Percentiles rank a stretch among this genome's conserved stretches.
These are phyloP conservation scores for Dactylellina leptospora DNA, from an alignment of 2,329 filamentous ascomycete genomes.

Conservation along the genomic window DNA sequence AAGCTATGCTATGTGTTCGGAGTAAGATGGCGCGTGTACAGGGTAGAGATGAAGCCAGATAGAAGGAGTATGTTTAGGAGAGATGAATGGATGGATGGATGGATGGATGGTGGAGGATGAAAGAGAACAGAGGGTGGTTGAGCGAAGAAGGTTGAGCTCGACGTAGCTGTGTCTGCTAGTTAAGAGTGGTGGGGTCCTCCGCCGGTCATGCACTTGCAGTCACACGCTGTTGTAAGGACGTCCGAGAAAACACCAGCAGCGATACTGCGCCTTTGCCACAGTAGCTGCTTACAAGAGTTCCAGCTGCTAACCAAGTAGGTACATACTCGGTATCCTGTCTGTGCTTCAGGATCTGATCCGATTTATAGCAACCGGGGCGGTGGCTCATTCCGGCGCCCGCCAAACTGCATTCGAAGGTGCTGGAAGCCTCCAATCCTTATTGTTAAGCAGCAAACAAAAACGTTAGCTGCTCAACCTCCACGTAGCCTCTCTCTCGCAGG, in stretches of 20 bases:
- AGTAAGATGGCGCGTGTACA: neutral
- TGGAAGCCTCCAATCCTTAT: conserved; percentile 29
- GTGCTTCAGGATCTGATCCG: neutral
- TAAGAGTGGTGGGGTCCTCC: conserved; percentile 15
- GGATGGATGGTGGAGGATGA: conserved; percentile 6
- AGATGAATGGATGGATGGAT: conserved; percentile 26
- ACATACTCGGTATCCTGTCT: neutral
- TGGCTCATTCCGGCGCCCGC: neutral
- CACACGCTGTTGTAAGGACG: neutral
- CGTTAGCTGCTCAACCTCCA: conserved; percentile 22
- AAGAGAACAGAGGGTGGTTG: conserved; percentile 5
- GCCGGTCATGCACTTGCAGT: conserved; percentile 19
- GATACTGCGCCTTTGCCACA: conserved; percentile 43
- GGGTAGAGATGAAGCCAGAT: conserved; percentile 20
- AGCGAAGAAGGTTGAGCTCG: conserved; percentile 35
- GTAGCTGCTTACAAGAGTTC: neutral
- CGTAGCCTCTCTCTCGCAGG: conserved; percentile 37
- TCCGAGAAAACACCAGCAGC: neutral
- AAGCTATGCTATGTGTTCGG: conserved; percentile 1
- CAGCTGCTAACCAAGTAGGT: neutral
- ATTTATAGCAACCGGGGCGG: no score
- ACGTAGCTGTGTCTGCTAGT: conserved; percentile 25
- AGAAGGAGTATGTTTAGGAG: conserved; percentile 28
- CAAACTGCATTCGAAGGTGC: conserved; percentile 35
- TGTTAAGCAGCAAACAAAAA: conserved; percentile 15